Evolutionary conservation across 1,284 basidiomycete genomes (phyloP), one percentile per base, ranked within the genome.

Genomic region (Sutorius eximius): DNA sequence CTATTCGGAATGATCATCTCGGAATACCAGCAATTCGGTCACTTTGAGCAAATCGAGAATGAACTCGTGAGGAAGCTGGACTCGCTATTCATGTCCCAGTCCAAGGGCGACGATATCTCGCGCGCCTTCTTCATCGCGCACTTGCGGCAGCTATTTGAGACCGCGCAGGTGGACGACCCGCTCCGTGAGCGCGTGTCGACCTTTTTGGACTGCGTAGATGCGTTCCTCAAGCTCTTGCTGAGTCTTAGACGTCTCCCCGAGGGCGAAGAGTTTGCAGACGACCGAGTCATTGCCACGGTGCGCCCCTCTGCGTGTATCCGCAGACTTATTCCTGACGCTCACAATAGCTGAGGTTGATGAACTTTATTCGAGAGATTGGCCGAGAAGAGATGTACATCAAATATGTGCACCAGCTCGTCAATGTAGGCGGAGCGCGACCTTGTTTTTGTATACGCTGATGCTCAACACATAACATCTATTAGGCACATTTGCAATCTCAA

Each of bases 1-100:
- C 80, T 98, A 22, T 96, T 91, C 72, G 92, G 91, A 64, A 98
- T 98, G 93, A 95, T 98, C 60, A 86, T 97, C 50, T 92, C 94
- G 6, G 94, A 98, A 69, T 91, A 90, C 68, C 85, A 92, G 46
- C 84, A 87, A 56, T 85, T 85, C 13, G 86, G 84, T 22, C 85
- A 91, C 68, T 93, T 94, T 65, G 86, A 90, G 59, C 83, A 83
- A 44, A 95, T 98, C 62, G 93, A 98, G 71, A 90, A 91, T 61
- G 95, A 97, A 71, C 81, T 98, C n/a, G 93, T 98, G 63, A 95
- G 87, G 67, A 91, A 93, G 62, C 77, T 99, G 40, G 95, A 98
- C 69, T 86, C 86, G n/a, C 71, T 95, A 45, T 92, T 95, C 76
- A 91, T 93, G 88, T 89, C 91, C 42, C 90, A 94, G 67, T 86